Percentiles rank a stretch among this genome's conserved stretches.
Evolutionary conservation across 306 rosid genomes (phyloP).

Genomic region (Fagus crenata): DNA sequence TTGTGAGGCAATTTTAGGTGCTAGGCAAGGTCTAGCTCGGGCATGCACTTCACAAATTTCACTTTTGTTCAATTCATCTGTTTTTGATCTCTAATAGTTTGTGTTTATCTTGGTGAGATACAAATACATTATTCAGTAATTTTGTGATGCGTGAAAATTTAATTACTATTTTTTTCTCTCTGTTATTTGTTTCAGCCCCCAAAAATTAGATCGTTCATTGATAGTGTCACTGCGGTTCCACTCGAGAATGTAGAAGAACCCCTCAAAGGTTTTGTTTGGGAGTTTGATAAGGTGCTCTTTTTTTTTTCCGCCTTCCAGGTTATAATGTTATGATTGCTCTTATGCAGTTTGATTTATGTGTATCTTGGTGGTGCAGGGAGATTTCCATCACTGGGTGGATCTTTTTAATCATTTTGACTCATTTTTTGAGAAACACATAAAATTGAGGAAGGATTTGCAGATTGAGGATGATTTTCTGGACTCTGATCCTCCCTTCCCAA

Average conservation of each 20-base stretch:
- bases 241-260: slow-evolving; percentile 84
- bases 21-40: slow-evolving; percentile 1
- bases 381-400: slow-evolving; percentile 99
- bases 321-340: slow-evolving; percentile 18
- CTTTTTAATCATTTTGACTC: slow-evolving; percentile 95
- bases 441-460: slow-evolving; percentile 91
- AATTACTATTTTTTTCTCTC: slow-evolving; percentile 29
- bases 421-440: slow-evolving; percentile 88
- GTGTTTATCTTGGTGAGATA: slow-evolving; percentile 16
- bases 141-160: slow-evolving; percentile 9
- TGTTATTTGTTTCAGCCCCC: slow-evolving; percentile 74
- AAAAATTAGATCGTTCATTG: slow-evolving; percentile 75
- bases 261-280: slow-evolving; percentile 81
- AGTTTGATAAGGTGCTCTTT: slow-evolving; percentile 78
- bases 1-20: neutral
- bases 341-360: slow-evolving; percentile 37
- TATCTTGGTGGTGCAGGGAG: slow-evolving; percentile 70
- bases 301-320: slow-evolving; percentile 28
- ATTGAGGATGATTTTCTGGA: slow-evolving; percentile 71
- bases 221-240: slow-evolving; percentile 76
- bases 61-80: slow-evolving; percentile 3
- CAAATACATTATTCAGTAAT: neutral
- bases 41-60: slow-evolving; percentile 2
- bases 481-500: slow-evolving; percentile 85
- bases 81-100: neutral